Percentiles rank a stretch among this genome's conserved stretches.
phyloP scores from a whole-genome alignment of 176 grass and related monocot genomes.

The Rhynchospora breviuscula region DNA sequence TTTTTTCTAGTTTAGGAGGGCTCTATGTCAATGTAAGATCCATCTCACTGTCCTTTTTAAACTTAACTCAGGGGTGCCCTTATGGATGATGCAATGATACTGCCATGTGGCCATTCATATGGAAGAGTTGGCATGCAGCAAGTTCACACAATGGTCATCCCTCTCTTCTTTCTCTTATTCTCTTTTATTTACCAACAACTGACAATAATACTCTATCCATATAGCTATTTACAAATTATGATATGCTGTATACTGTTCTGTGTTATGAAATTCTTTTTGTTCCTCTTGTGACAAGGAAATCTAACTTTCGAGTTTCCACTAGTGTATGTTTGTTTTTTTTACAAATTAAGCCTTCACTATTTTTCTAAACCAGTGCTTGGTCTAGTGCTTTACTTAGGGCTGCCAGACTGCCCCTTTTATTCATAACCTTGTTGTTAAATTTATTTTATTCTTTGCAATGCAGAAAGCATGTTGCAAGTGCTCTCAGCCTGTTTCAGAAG shows the following conservation, averaged over 20 bases:
- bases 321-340: neutral
- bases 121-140: slow-evolving; percentile 64
- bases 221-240: too few relatives aligned
- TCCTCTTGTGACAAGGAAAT: neutral
- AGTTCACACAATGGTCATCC: slow-evolving; percentile 68
- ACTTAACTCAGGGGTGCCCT: slow-evolving; percentile 40
- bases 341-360: neutral
- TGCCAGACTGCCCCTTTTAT: neutral
- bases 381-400: slow-evolving; percentile 5
- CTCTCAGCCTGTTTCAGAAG: slow-evolving; percentile 44
- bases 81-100: slow-evolving; percentile 78
- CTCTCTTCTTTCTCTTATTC: neutral
- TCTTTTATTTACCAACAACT: too few relatives aligned
- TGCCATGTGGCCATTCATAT: slow-evolving; percentile 76
- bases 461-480: slow-evolving; percentile 87
- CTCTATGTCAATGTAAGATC: too few relatives aligned
- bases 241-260: neutral
- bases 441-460: slow-evolving; percentile 26
- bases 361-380: neutral
- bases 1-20: too few relatives aligned
- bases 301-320: neutral
- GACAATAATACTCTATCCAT: too few relatives aligned
- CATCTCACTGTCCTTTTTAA: neutral
- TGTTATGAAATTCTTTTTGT: neutral
- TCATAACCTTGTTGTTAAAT: neutral